Conservation (phyloP, 116 monocot species). For the Phalaenopsis hybrid region DNA sequence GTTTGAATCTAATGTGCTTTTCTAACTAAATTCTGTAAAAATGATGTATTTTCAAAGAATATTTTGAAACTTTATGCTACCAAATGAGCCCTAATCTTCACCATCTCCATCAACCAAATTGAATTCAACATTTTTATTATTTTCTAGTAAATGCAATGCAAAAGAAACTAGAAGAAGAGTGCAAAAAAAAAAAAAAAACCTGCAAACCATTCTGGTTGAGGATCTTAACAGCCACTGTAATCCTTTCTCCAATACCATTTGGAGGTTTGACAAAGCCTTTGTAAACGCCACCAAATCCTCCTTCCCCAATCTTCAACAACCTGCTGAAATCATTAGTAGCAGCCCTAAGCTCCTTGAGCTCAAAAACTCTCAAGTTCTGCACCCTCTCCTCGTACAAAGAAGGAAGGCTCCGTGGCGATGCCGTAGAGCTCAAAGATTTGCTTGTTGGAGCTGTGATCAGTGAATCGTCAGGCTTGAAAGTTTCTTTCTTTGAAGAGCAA, state of each 20-base stretch:
- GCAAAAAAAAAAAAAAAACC: conserved; percentile 18
- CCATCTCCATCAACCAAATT: neutral
- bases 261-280: conserved; percentile 40
- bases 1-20: neutral
- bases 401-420: conserved; percentile 42
- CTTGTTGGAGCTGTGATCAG: conserved; percentile 15
- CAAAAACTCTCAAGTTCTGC: conserved; percentile 48
- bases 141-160: too few species aligned
- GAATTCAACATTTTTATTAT: too few species aligned
- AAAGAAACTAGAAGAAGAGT: neutral
- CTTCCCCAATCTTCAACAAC: conserved; percentile 65
- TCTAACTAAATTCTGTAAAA: neutral
- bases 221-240: conserved; percentile 53
- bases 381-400: conserved; percentile 59
- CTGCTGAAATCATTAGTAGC: conserved; percentile 74
- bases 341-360: conserved; percentile 43
- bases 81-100: neutral
- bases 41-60: neutral
- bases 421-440: conserved; percentile 28
- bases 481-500: conserved; percentile 13
- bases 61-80: neutral
- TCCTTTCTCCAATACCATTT: conserved; percentile 28
- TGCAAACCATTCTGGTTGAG: conserved; percentile 62
- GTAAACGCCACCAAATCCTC: conserved; percentile 71
- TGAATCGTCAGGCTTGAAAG: conserved; percentile 32